Conservation (phyloP, 1,284 basidiomycete species). For the Trametes pubescens region DNA sequence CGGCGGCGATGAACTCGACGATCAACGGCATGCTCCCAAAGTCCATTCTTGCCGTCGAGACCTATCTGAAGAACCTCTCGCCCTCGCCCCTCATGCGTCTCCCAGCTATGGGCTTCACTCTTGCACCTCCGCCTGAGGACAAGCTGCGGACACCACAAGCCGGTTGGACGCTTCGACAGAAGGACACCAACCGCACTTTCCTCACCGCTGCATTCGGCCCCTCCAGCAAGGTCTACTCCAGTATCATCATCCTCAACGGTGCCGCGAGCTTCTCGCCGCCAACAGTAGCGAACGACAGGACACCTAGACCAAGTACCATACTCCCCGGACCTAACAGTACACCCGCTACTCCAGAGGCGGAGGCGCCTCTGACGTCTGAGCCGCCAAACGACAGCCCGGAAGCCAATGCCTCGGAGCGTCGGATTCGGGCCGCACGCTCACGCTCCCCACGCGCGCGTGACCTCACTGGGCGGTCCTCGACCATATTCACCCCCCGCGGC, state of each 20-base stretch:
- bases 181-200: conserved; percentile 64
- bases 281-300: conserved; percentile 30
- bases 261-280: conserved; percentile 22
- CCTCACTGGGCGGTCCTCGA: conserved; percentile 45
- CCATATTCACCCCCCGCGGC: conserved; percentile 67
- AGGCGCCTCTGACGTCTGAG: conserved; percentile 3
- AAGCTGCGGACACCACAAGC: conserved; percentile 42
- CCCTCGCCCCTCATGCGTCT: conserved; percentile 73
- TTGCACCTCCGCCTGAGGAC: conserved; percentile 60
- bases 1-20: conserved; percentile 87
- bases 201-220: conserved; percentile 59
- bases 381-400: conserved; percentile 14
- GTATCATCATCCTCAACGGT: conserved; percentile 53
- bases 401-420: conserved; percentile 21
- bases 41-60: conserved; percentile 75
- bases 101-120: conserved; percentile 66
- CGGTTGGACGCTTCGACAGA: conserved; percentile 65
- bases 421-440: conserved; percentile 30
- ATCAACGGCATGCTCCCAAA: conserved; percentile 83
- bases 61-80: conserved; percentile 67
- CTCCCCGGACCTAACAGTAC: conserved; percentile 15
- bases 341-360: conserved; percentile 5
- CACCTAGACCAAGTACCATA: conserved; percentile 30
- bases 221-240: conserved; percentile 57
- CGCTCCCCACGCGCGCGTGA: conserved; percentile 44